Base-by-base conservation (phyloP, 2,329 filamentous ascomycete species). In the Chaetomiaceae sp. region DNA sequence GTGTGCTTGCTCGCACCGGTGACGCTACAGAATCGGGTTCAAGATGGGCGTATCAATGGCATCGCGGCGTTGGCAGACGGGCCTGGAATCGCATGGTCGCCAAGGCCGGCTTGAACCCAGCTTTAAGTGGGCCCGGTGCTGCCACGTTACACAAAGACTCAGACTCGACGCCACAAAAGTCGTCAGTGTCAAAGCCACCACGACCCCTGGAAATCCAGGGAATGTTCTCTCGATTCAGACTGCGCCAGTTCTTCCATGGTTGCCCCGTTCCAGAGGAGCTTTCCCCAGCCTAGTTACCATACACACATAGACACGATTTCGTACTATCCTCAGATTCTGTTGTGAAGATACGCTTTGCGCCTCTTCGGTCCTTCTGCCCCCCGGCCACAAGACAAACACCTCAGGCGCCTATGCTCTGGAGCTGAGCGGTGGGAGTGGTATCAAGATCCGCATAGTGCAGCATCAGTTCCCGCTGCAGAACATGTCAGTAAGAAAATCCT, bases 371-470 rank as follows among this genome's bases (percentile, higher is more conserved):
- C 4, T 3, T 4, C 23, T 11, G 2, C n/a, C 14, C 6, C 21
- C 1, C 7, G 11, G n/a, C 25, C 23, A 18, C 4, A 11, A 5
- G 23, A 21, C 33, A 33, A n/a, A 32, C 10, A 4, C n/a, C 36
- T 50, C 18, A 57, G 9, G 55, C 55, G 18, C 37, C 48, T 54
- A 57, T 44, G 44, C 48, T 51, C 23, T 38, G 54, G 16, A 57
- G 40, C 48, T 48, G 48, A 7, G 40, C 43, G n/a, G 34, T 46
- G 16, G 55, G 33, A 2, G 37, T 54, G 11, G 55, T 57, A n/a
- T 57, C 55, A 55, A 86, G 68, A 55, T 86, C 82, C 38, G 75
- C 75, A 54, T 86, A 86, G 59, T 81, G 75, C 41, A 86, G 67
- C 7, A 78, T 79, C 54, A 85, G 74, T 61, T 84, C 81, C 49